Evolutionary conservation across 1,139 yeast species (phyloP).

Genomic region (Suhomyces coccinellae): DNA sequence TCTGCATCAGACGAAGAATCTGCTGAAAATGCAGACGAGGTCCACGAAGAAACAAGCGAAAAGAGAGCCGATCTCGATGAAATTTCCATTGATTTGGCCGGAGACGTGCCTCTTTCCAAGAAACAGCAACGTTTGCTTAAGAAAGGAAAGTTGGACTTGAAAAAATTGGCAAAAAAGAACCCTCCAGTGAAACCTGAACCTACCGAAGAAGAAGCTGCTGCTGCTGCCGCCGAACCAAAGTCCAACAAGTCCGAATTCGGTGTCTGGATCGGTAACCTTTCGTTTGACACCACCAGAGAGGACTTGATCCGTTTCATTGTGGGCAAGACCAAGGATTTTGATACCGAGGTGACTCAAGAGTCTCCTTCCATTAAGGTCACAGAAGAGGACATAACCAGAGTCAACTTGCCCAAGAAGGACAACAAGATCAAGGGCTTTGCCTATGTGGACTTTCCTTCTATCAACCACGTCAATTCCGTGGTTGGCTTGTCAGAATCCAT

Average conservation of each 20-base stretch:
- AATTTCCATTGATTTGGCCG: constrained; percentile 76
- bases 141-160: constrained; percentile 68
- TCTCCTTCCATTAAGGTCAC: constrained; percentile 41
- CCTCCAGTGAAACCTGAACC: constrained; percentile 45
- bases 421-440: constrained; percentile 83
- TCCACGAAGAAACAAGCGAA: not conserved
- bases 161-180: constrained; percentile 53
- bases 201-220: constrained; percentile 29
- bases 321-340: constrained; percentile 51
- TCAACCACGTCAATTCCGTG: constrained; percentile 62
- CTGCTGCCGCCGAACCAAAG: constrained; percentile 24
- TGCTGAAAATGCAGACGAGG: constrained; percentile 12
- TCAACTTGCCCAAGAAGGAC: constrained; percentile 66
- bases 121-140: constrained; percentile 87
- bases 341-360: constrained; percentile 20
- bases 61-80: constrained; percentile 41
- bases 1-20: constrained; percentile 20
- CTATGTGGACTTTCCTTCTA: constrained; percentile 76
- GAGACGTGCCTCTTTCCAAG: constrained; percentile 82
- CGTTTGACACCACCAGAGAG: constrained; percentile 80
- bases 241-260: constrained; percentile 58
- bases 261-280: constrained; percentile 92
- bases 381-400: constrained; percentile 55
- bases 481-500: constrained; percentile 67
- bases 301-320: constrained; percentile 67